Evolutionary conservation across 2,329 filamentous ascomycete species (phyloP), one percentile per base, ranked within the genome.

Genomic region (Paraphoma sp.): DNA sequence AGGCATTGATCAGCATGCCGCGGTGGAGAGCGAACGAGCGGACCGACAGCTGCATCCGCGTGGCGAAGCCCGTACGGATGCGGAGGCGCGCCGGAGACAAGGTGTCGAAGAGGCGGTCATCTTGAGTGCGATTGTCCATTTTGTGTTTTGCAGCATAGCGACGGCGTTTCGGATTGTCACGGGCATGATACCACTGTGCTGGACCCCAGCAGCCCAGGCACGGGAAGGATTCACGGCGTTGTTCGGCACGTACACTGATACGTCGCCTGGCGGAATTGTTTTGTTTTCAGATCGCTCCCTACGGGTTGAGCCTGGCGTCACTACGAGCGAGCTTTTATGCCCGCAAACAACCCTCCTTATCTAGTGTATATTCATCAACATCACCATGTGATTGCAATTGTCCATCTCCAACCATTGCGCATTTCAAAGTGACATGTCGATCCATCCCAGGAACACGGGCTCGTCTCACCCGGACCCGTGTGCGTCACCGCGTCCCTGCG

Each of bases 291-390:
- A 56, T 55, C 38, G 71, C 71, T 75, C 72, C 72, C 72, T 65
- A 41, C 56, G 63, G 72, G 73, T 76, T 59, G 73, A 76, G 73
- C 70, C 62, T 66, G 66, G 70, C 58, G 63, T 69, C 63, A 17
- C 36, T 51, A 40, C 23, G 48, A 42, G 54, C 49, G 57, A 51
- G 62, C 61, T 54, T 51, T 40, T 40, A 62, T 57, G 56, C 42
- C 65, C 56, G 59, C 56, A 54, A 14, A 48, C 46, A 54, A 45
- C 38, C 28, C 4, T 23, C n/a, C 18, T 16, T 42, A 54, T 53
- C 44, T 56, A 64, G 50, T 62, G 52, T 49, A 53, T 63, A 61
- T 53, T 54, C 50, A 53, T 49, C 46, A 56, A 62, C 54, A 60
- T 31, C 16, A 59, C 54, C 29, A 54, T 59, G 31, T 38, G 10